phyloP scores from a whole-genome alignment of 352 stramenopile genomes.

The Blastocystis sp. region DNA sequence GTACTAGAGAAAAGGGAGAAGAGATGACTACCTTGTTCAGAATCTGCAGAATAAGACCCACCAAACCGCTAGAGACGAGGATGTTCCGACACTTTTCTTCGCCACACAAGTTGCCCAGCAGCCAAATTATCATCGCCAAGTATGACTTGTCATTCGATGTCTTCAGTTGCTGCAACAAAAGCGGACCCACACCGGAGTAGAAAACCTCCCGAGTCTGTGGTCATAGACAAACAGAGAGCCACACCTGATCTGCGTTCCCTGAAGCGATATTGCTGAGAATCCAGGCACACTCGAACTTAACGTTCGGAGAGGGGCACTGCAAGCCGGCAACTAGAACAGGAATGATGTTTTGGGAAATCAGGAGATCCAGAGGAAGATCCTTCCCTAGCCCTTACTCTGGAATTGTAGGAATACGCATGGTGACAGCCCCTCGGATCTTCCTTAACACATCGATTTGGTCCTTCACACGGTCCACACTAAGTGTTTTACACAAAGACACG shows the following conservation, averaged over 20 bases:
- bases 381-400: neutral
- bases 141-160: constrained; percentile 17
- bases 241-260: constrained; percentile 23
- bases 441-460: neutral
- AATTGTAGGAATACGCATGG: neutral
- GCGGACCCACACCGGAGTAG: constrained; percentile 13
- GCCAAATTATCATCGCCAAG: neutral
- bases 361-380: neutral
- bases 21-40: neutral
- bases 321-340: constrained; percentile 3
- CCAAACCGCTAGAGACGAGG: neutral
- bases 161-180: neutral
- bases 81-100: constrained; percentile 43
- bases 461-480: constrained; percentile 4
- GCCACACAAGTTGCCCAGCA: constrained; percentile 3
- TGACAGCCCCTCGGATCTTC: constrained; percentile 13
- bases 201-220: constrained; percentile 36
- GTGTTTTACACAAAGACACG: neutral
- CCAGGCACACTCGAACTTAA: constrained; percentile 52
- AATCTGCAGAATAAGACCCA: neutral
- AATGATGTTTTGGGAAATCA: constrained; percentile 23
- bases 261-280: constrained; percentile 42
- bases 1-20: neutral
- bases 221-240: neutral
- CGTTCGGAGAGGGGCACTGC: neutral